A percentile compares a stretch with the other conserved stretches of the same genome.
These are phyloP conservation scores for Microcyclospora tardicrescens DNA, from an alignment of 2,329 filamentous ascomycete species.

Conservation along the genomic window DNA sequence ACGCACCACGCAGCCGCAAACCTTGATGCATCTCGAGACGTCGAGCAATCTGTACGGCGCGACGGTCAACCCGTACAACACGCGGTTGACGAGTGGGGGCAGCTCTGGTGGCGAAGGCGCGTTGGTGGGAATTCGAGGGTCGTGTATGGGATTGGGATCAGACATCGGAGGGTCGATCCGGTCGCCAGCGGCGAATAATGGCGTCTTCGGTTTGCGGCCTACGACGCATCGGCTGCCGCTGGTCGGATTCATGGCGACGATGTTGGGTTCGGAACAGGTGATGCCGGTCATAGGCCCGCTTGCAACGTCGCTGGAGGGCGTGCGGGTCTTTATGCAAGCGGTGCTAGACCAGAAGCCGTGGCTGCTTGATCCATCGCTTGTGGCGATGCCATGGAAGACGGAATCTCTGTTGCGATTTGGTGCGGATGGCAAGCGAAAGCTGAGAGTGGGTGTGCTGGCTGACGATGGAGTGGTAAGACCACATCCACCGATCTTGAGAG, in stretches of 20 bases:
- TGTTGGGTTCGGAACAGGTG: conserved; percentile 35
- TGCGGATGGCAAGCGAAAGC: conserved; percentile 19
- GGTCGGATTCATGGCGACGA: conserved; percentile 29
- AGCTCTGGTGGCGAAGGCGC: conserved; percentile 47
- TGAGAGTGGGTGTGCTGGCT: conserved; percentile 51
- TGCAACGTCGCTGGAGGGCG: conserved; percentile 38
- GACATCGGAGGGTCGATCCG: conserved; percentile 42
- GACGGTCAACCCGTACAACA: conserved; percentile 44
- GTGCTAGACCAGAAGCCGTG: conserved; percentile 43
- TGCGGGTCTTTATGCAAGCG: conserved; percentile 41
- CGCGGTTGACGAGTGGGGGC: conserved; percentile 38
- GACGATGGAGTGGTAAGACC: conserved; percentile 52
- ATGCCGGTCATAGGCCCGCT: conserved; percentile 41
- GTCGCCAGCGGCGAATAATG: conserved; percentile 36
- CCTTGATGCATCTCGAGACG: conserved; percentile 42
- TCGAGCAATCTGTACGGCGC: conserved; percentile 38
- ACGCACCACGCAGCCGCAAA: conserved; percentile 42
- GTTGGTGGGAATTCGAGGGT: conserved; percentile 39
- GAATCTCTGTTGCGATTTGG: conserved; percentile 9
- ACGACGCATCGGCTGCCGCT: conserved; percentile 32
- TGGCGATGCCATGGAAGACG: conserved; percentile 44
- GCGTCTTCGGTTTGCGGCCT: conserved; percentile 33
- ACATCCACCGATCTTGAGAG: conserved; percentile 51
- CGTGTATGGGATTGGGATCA: conserved; percentile 41
- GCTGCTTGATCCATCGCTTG: conserved; percentile 43